These are phyloP conservation scores for Sporothrix mexicana DNA, from an alignment of 2,329 filamentous ascomycete genomes.

Conservation along the genomic window DNA sequence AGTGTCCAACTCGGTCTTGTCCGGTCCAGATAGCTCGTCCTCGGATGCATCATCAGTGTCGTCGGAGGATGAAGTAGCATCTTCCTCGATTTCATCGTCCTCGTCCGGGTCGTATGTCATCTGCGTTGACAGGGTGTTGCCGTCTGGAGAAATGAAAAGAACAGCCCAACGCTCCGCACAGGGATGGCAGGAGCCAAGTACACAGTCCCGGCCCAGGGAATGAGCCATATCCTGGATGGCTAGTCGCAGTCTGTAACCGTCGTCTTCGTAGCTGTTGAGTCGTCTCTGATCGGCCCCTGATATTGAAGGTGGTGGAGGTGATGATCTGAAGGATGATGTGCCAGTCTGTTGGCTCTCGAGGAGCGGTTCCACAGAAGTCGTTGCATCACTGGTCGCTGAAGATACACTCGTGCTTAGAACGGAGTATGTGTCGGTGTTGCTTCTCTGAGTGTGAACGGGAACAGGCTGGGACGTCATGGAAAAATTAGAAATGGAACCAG, in stretches of 20 bases:
- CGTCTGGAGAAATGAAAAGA: constrained; percentile 76
- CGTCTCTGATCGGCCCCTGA: constrained; percentile 50
- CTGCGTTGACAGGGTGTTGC: constrained; percentile 69
- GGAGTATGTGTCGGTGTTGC: constrained; percentile 69
- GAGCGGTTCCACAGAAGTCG: constrained; percentile 68
- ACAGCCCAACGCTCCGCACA: constrained; percentile 85
- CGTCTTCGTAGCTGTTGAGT: constrained; percentile 63
- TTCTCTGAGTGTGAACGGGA: constrained; percentile 63
- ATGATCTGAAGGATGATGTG: constrained; percentile 58
- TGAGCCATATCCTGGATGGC: constrained; percentile 75
- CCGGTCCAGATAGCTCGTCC: constrained; percentile 65
- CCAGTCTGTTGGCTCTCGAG: constrained; percentile 60
- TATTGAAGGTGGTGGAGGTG: constrained; percentile 50
- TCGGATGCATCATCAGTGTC: constrained; percentile 64
- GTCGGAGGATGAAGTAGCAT: constrained; percentile 65
- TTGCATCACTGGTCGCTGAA: constrained; percentile 72
- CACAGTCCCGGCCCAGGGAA: constrained; percentile 65
- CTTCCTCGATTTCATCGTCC: constrained; percentile 60
- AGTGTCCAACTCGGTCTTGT: constrained; percentile 70
- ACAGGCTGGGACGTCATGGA: constrained; percentile 71
- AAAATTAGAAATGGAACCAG: constrained; percentile 70
- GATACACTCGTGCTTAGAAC: constrained; percentile 75
- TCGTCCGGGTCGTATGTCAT: constrained; percentile 75
- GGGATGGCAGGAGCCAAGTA: constrained; percentile 74
- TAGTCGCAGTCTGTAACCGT: constrained; percentile 68